Evolutionary conservation across 805 yeast genomes (phyloP).

Genomic region (Saccharomycopsis synnaedendra): DNA sequence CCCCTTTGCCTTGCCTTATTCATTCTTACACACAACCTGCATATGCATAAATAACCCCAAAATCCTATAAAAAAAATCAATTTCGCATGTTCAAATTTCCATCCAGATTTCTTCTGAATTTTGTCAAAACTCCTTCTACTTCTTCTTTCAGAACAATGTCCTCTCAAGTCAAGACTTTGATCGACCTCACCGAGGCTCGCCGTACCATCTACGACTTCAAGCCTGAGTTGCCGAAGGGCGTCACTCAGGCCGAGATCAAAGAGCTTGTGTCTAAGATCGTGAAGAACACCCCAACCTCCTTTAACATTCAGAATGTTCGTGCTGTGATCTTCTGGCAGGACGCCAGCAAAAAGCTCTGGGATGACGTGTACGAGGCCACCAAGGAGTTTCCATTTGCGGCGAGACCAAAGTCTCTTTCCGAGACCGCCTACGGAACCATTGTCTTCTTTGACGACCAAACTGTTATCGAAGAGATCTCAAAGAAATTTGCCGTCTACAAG

Average conservation of each 20-base stretch:
- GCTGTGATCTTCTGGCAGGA: conserved; percentile 37
- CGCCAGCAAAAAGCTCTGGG: conserved; percentile 36
- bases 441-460: conserved; percentile 35
- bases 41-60: too few relatives aligned
- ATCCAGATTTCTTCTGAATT: too few relatives aligned
- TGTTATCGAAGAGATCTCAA: conserved; percentile 29
- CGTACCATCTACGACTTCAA: conserved; percentile 37
- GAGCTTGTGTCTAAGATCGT: conserved; percentile 31
- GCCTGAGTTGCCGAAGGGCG: conserved; percentile 32
- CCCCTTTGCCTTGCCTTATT: too few relatives aligned
- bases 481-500: conserved; percentile 31
- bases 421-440: conserved; percentile 38
- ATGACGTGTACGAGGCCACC: conserved; percentile 27
- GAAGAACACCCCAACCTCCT: conserved; percentile 38
- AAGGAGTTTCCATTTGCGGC: conserved; percentile 24
- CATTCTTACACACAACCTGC: too few relatives aligned
- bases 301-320: conserved; percentile 40
- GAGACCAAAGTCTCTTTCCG: conserved; percentile 32
- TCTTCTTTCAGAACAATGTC: neutral
- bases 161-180: conserved; percentile 1
- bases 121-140: too few relatives aligned
- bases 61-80: too few relatives aligned
- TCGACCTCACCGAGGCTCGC: conserved; percentile 8
- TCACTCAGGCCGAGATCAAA: conserved; percentile 29
- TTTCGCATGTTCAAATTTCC: too few relatives aligned